phyloP scores from a whole-genome alignment of 2,329 filamentous ascomycete species.

The Lachnum nothofagi region DNA sequence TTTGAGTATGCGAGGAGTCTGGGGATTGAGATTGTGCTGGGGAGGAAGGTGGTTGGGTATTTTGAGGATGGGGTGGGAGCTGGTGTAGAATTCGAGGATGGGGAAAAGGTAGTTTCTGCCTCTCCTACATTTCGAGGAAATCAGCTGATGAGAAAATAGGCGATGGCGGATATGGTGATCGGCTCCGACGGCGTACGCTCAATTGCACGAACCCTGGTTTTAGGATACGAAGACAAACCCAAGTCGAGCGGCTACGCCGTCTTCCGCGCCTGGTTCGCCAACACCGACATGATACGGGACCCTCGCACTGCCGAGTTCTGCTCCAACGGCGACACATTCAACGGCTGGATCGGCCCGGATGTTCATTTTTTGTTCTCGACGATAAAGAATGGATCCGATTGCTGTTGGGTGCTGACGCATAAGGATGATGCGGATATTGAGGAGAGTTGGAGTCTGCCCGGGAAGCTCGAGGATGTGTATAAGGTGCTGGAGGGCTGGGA shows the following conservation, averaged over 20 bases:
- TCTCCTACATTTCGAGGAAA: slow-evolving; percentile 6
- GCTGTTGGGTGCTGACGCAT: slow-evolving; percentile 52
- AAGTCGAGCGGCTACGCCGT: slow-evolving; percentile 48
- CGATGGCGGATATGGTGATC: slow-evolving; percentile 47
- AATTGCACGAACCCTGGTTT: slow-evolving; percentile 46
- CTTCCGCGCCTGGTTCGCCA: slow-evolving; percentile 48
- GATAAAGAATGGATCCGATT: slow-evolving; percentile 48
- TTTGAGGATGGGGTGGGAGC: slow-evolving; percentile 43
- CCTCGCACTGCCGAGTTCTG: slow-evolving; percentile 19
- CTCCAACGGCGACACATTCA: slow-evolving; percentile 21
- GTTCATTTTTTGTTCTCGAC: slow-evolving; percentile 48
- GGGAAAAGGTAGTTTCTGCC: slow-evolving; percentile 17
- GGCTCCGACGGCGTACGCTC: slow-evolving; percentile 52
- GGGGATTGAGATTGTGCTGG: slow-evolving; percentile 50
- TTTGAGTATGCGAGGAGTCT: slow-evolving; percentile 45
- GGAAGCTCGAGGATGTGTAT: slow-evolving; percentile 18
- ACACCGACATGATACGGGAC: slow-evolving; percentile 38
- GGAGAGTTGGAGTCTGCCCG: slow-evolving; percentile 39
- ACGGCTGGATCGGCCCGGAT: slow-evolving; percentile 36
- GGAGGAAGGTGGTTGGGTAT: slow-evolving; percentile 45
- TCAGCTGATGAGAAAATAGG: slow-evolving; percentile 7
- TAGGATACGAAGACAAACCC: slow-evolving; percentile 47
- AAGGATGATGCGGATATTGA: slow-evolving; percentile 40
- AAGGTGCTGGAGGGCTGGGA: slow-evolving; percentile 27
- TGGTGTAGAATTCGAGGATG: slow-evolving; percentile 42